Percentiles rank a stretch among this genome's conserved stretches.
Evolutionary conservation across 139 green algal genomes (phyloP).

Genomic region (Picochlorum sp.): DNA sequence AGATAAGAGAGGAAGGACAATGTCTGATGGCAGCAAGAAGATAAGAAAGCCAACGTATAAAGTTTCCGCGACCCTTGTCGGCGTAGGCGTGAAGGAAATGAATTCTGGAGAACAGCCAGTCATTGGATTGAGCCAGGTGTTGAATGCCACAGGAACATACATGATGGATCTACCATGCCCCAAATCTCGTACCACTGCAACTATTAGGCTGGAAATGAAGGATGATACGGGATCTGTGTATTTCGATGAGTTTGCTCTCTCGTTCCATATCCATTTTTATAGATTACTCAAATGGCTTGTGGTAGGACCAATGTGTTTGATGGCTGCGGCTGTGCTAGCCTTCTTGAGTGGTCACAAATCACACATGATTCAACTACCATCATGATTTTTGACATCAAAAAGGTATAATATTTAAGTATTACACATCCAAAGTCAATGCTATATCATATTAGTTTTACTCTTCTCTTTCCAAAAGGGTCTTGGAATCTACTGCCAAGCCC

Average conservation of each 20-base stretch:
- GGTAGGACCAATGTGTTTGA: conserved; percentile 35
- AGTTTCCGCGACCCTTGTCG: neutral
- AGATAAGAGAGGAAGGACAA: conserved; percentile 20
- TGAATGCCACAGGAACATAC: conserved; percentile 56
- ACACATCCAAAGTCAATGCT: conserved; percentile 1
- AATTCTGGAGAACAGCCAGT: conserved; percentile 54
- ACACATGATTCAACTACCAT: neutral
- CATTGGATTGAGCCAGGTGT: conserved; percentile 61
- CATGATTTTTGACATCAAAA: neutral
- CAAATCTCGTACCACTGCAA: conserved; percentile 48
- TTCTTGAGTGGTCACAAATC: conserved; percentile 4
- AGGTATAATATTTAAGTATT: neutral
- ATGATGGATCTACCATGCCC: conserved; percentile 67
- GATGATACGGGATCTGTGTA: conserved; percentile 46
- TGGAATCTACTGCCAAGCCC: conserved; percentile 76
- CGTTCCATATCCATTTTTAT: conserved; percentile 92
- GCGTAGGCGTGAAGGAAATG: conserved; percentile 42
- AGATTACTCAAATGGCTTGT: conserved; percentile 68
- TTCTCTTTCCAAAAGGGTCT: conserved; percentile 44
- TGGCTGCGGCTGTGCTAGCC: conserved; percentile 10
- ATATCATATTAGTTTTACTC: conserved; percentile 13
- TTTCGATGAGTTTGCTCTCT: conserved; percentile 75
- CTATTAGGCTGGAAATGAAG: conserved; percentile 59
- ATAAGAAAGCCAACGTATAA: conserved; percentile 1
- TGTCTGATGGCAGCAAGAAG: neutral